These are phyloP conservation scores for Niveomyces coronatus DNA, from an alignment of 2,329 filamentous ascomycete species.

Conservation along the genomic window DNA sequence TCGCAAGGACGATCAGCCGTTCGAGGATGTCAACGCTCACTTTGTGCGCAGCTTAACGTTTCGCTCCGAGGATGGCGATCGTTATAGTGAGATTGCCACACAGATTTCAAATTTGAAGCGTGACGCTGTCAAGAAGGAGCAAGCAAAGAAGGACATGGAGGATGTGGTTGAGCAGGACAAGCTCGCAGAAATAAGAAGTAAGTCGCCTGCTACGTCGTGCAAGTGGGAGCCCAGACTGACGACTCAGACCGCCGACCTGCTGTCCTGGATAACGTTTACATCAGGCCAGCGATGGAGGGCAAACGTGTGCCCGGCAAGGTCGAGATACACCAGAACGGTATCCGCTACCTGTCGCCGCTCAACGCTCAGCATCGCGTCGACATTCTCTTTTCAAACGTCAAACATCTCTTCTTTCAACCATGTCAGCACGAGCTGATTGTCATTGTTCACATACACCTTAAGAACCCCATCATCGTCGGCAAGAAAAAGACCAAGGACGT, in stretches of 20 bases:
- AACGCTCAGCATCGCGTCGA: constrained; percentile 78
- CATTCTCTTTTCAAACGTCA: constrained; percentile 94
- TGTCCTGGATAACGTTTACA: constrained; percentile 87
- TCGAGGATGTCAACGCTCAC: constrained; percentile 91
- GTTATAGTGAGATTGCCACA: constrained; percentile 82
- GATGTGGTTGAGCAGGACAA: constrained; percentile 99
- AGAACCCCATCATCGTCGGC: constrained; percentile 94
- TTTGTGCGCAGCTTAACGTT: constrained; percentile 95
- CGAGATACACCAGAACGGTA: constrained; percentile 98
- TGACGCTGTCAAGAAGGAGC: constrained; percentile 80
- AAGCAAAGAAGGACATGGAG: constrained; percentile 99
- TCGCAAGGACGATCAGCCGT: constrained; percentile 93
- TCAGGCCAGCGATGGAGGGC: constrained; percentile 89
- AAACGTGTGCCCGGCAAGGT: constrained; percentile 94
- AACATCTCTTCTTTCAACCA: constrained; percentile 97
- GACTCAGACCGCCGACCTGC: constrained; percentile 72
- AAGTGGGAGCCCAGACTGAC: constrained; percentile 29
- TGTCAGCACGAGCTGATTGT: constrained; percentile 95
- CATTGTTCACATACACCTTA: constrained; percentile 94
- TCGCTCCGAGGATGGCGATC: constrained; percentile 76
- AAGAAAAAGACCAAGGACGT: constrained; percentile 98
- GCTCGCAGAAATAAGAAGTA: constrained; percentile 85
- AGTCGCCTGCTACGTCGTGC: constrained; percentile 22
- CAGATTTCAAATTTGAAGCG: constrained; percentile 97
- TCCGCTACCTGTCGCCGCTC: constrained; percentile 79